Base-by-base conservation (phyloP, 257 asterid genomes). In the Solanum tacnaense region DNA sequence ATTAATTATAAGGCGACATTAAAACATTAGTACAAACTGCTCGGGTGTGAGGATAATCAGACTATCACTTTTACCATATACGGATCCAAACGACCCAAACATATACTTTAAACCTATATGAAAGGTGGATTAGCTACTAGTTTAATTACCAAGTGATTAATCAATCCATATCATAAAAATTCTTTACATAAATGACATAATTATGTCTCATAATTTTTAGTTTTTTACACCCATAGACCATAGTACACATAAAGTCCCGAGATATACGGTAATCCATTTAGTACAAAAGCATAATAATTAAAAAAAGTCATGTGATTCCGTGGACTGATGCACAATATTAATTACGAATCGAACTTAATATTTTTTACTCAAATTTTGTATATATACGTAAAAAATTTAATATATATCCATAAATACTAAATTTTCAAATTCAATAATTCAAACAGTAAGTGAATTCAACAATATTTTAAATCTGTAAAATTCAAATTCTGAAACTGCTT, bases 1-100 rank as follows among this genome's bases (percentile, higher is more conserved):
- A n/a, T 27, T 0, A 65, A n/a, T 27, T 0, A 5, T 11, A 65
- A 65, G 2, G 1, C 6, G 10, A 23, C 13, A 2, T 10, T 4
- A 9, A 62, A 23, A 23, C 6, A 10, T 23, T 62, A 62, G 6
- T 25, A 9, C 70, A 62, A 62, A 23, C 3, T 62, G 13, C 29
- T 62, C 1, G 12, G n/a, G 4, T 18, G 25, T 10, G 31, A 2
- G 13, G 27, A 62, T 62, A 9, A 62, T 23, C 67, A 23, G 3
- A 62, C 29, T n/a, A 62, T 0, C 31, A 62, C 67, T 58, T 58
- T 9, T 62, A 62, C 29, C 31, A 62, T 3, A 62, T 23, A 62
- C 13, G 6, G 29, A 62, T 9, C 3, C 5, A 13, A 23, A 9
- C 6, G 15, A 21, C 70, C 29, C 70, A 23, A 62, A n/a, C 25